Evolutionary conservation across 139 green algal species (phyloP).

Genomic region (Ulvella scutata): DNA sequence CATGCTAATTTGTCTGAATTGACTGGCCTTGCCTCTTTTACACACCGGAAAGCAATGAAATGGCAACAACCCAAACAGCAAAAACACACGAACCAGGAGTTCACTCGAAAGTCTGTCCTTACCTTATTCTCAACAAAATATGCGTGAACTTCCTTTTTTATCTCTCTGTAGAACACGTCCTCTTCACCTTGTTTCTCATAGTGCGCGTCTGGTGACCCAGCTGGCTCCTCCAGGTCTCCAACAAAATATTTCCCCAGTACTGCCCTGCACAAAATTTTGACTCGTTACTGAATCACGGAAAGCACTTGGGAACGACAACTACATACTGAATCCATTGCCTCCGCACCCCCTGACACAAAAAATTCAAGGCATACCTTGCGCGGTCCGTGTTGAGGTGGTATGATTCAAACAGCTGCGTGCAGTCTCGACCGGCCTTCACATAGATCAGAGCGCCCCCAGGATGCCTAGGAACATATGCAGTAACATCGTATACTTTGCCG

Average conservation of each 20-base stretch:
- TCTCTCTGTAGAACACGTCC: slow-evolving; percentile 21
- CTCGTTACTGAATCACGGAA: too few relatives aligned
- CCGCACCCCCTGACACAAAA: too few relatives aligned
- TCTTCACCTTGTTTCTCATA: slow-evolving; percentile 22
- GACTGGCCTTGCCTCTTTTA: too few relatives aligned
- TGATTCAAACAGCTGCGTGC: slow-evolving; percentile 50
- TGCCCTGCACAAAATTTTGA: slow-evolving; percentile 15
- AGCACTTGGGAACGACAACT: too few relatives aligned
- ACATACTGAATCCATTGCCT: too few relatives aligned
- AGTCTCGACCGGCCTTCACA: slow-evolving; percentile 42
- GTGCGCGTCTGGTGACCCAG: neutral
- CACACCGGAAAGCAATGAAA: too few relatives aligned
- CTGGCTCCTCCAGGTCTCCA: slow-evolving; percentile 17
- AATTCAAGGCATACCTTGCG: too few relatives aligned
- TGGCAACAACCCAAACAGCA: too few relatives aligned
- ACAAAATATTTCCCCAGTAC: slow-evolving; percentile 44
- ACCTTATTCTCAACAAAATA: slow-evolving; percentile 42
- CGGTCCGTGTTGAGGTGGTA: slow-evolving; percentile 42
- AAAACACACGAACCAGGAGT: neutral
- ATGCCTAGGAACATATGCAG: slow-evolving; percentile 24
- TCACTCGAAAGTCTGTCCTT: neutral
- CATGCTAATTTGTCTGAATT: neutral
- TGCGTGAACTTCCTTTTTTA: slow-evolving; percentile 28
- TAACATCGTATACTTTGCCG: slow-evolving; percentile 29
- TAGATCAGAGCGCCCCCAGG: slow-evolving; percentile 45